A percentile compares a stretch with the other conserved stretches of the same genome.
Evolutionary conservation across 139 green algal species (phyloP).

Genomic region (Chlorella sorokiniana): DNA sequence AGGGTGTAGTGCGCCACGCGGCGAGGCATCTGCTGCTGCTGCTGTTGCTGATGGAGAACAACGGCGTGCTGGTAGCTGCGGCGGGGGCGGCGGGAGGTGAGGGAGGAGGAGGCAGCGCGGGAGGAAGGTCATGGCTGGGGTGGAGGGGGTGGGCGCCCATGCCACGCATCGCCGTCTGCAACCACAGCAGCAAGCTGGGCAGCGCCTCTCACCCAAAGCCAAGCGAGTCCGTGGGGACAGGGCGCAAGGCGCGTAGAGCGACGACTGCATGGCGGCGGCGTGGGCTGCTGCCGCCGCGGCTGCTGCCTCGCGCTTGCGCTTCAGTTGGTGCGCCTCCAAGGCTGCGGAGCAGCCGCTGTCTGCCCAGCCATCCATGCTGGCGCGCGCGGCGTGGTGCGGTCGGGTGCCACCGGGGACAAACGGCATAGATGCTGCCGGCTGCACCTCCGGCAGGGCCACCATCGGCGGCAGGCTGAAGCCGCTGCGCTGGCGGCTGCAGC

Average conservation of each 20-base stretch:
- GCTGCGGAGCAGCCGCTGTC: neutral
- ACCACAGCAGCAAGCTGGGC: too few species aligned
- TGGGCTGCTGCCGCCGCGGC: neutral
- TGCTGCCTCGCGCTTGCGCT: slow-evolving; percentile 5
- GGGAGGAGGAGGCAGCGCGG: neutral
- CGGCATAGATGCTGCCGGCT: too few species aligned
- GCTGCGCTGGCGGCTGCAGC: neutral
- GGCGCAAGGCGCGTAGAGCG: neutral
- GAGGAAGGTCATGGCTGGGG: neutral
- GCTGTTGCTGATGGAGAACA: neutral
- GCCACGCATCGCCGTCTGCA: too few species aligned
- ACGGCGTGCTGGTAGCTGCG: neutral
- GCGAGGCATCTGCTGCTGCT: neutral
- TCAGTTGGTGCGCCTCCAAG: neutral
- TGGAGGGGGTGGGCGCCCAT: too few species aligned
- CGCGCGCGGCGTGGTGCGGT: neutral
- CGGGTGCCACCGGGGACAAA: too few species aligned
- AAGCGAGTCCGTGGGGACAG: neutral
- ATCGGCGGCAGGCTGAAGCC: neutral
- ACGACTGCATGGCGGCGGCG: neutral
- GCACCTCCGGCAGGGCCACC: too few species aligned
- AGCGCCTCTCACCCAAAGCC: neutral
- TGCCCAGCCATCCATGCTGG: neutral
- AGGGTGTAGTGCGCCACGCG: neutral
- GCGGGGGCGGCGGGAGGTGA: neutral